Conservation (phyloP, 176 grass and related monocot species). For the Urochloa ruziziensis region DNA sequence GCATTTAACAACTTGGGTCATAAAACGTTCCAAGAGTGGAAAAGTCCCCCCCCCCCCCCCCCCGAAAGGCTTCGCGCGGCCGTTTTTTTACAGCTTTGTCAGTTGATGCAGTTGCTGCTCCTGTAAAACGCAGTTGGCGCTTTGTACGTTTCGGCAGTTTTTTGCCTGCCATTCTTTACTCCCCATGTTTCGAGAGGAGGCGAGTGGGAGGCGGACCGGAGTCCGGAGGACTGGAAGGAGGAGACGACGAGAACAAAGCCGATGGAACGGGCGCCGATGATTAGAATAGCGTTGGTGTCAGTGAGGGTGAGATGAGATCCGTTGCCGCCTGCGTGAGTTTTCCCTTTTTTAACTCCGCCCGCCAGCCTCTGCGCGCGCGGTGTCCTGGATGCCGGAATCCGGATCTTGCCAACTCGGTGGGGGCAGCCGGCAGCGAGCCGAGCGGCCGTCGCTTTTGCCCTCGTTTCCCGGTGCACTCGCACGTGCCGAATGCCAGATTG, state of each 20-base stretch:
- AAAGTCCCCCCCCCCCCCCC: too few relatives aligned
- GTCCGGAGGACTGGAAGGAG: too few relatives aligned
- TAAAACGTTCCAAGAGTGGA: not conserved
- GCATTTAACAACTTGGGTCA: not conserved
- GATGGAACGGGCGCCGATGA: not conserved
- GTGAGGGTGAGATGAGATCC: conserved; percentile 11
- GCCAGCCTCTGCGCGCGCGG: not conserved
- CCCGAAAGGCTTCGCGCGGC: not conserved
- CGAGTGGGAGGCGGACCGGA: too few relatives aligned
- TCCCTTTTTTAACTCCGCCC: not conserved
- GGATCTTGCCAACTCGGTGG: conserved; percentile 24
- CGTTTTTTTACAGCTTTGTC: conserved; percentile 13
- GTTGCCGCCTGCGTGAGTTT: not conserved
- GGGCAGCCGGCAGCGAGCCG: too few relatives aligned
- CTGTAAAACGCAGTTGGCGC: not conserved
- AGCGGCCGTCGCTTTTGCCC: not conserved
- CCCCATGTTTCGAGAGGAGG: not conserved
- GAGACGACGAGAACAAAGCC: not conserved
- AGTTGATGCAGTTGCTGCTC: not conserved
- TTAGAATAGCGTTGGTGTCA: conserved; percentile 41
- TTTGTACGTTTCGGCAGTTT: not conserved
- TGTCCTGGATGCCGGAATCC: conserved; percentile 31
- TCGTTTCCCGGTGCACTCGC: conserved; percentile 7
- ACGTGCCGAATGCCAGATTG: conserved; percentile 29
- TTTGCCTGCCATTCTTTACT: not conserved